Percentiles rank a stretch among this genome's conserved stretches.
These are phyloP conservation scores for Cicer bijugum DNA, from an alignment of 306 rosid species.

Conservation along the genomic window DNA sequence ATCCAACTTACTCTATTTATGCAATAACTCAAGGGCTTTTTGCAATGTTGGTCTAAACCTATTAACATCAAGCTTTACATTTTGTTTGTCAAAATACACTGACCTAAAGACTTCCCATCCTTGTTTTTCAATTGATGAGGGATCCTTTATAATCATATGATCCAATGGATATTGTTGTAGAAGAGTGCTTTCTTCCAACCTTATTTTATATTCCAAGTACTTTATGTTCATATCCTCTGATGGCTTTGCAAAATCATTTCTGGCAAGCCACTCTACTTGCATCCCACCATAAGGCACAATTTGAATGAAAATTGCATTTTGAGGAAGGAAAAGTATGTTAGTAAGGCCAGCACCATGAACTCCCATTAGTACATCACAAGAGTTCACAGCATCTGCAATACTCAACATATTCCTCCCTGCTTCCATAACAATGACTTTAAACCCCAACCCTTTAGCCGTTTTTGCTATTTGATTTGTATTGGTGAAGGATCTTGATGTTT, in stretches of 20 bases:
- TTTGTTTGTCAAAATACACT: constrained; percentile 73
- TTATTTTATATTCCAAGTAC: constrained; percentile 76
- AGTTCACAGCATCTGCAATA: constrained; percentile 67
- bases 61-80: constrained; percentile 63
- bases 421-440: constrained; percentile 59
- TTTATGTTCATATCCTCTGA: constrained; percentile 70
- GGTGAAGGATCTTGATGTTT: constrained; percentile 67
- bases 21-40: constrained; percentile 80
- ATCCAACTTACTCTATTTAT: constrained; percentile 46
- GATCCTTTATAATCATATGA: constrained; percentile 57
- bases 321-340: constrained; percentile 82
- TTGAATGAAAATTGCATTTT: constrained; percentile 76
- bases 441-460: constrained; percentile 68
- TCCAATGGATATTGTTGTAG: constrained; percentile 70
- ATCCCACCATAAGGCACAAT: constrained; percentile 72
- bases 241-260: constrained; percentile 57
- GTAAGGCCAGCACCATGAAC: constrained; percentile 97
- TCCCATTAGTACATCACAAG: constrained; percentile 91
- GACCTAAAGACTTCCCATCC: constrained; percentile 67
- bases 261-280: constrained; percentile 67
- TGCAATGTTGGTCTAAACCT: constrained; percentile 73
- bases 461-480: constrained; percentile 58
- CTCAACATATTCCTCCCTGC: constrained; percentile 52
- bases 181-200: constrained; percentile 72
- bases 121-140: constrained; percentile 51